These are phyloP conservation scores for Metarhizium album DNA, from an alignment of 2,329 filamentous ascomycete genomes.

Conservation along the genomic window DNA sequence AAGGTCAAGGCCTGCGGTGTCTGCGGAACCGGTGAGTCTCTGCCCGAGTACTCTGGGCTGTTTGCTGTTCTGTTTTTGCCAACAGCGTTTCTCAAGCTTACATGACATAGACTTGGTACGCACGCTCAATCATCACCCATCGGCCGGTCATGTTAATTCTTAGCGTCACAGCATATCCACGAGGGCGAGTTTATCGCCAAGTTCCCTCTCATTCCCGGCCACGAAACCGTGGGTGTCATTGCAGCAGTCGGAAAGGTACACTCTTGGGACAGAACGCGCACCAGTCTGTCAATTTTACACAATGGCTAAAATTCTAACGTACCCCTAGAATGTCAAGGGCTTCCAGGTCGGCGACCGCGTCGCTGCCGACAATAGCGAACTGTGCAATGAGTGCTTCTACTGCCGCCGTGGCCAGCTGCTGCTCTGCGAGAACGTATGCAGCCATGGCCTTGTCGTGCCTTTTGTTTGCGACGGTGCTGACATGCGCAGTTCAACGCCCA, in stretches of 20 bases:
- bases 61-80: not conserved
- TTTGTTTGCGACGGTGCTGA: not conserved
- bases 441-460: not conserved
- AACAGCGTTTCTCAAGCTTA: not conserved
- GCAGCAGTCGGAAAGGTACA: slow-evolving; percentile 40
- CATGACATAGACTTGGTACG: slow-evolving; percentile 24
- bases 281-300: not conserved
- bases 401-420: slow-evolving; percentile 57
- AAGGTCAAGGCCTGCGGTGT: slow-evolving; percentile 60
- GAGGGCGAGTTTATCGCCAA: slow-evolving; percentile 56
- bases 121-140: not conserved
- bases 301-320: not conserved
- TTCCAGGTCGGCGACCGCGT: slow-evolving; percentile 54
- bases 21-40: slow-evolving; percentile 41
- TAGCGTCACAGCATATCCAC: slow-evolving; percentile 40
- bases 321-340: slow-evolving; percentile 39
- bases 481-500: slow-evolving; percentile 46
- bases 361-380: slow-evolving; percentile 52
- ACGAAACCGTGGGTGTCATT: slow-evolving; percentile 57
- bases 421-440: slow-evolving; percentile 50
- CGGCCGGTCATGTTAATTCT: not conserved
- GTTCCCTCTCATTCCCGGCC: slow-evolving; percentile 57
- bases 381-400: slow-evolving; percentile 64
- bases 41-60: not conserved
- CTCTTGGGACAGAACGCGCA: not conserved